These are phyloP conservation scores for Acorus calamus DNA, from an alignment of 106 monocot genomes.

Conservation along the genomic window DNA sequence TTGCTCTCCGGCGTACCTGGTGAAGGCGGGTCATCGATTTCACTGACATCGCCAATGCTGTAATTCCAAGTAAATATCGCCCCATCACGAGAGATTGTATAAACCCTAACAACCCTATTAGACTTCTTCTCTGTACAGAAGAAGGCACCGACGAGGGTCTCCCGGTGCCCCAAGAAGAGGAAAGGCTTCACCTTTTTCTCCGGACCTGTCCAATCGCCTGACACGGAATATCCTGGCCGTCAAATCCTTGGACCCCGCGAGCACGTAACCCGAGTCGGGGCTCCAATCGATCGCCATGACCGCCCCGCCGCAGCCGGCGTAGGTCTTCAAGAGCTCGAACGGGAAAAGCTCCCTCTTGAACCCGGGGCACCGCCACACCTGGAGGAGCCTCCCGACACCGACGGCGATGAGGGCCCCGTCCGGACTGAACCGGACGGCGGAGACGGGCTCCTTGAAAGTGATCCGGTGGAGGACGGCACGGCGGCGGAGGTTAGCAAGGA, in stretches of 20 bases:
- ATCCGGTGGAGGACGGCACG: conserved; percentile 68
- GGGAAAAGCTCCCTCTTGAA: conserved; percentile 84
- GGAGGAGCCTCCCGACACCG: conserved; percentile 60
- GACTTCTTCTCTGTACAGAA: conserved; percentile 57
- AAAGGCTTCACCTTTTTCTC: conserved; percentile 32
- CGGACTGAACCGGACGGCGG: conserved; percentile 58
- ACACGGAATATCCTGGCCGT: conserved; percentile 46
- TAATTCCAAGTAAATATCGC: conserved; percentile 77
- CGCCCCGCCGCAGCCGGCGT: conserved; percentile 33
- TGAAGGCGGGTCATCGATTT: conserved; percentile 25
- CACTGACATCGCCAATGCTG: conserved; percentile 9
- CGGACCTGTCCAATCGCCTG: conserved; percentile 13
- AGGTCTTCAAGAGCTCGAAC: conserved; percentile 57
- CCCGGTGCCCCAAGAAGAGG: conserved; percentile 76
- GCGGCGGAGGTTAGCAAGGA: conserved; percentile 64
- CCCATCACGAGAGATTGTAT: conserved; percentile 66
- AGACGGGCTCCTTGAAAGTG: conserved; percentile 52
- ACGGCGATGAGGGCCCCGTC: conserved; percentile 71
- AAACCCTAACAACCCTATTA: conserved; percentile 29
- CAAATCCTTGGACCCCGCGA: conserved; percentile 84
- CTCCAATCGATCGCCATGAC: conserved; percentile 73
- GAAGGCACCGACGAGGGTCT: conserved; percentile 62
- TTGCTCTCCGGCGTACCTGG: conserved; percentile 35
- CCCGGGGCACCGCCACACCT: conserved; percentile 79
- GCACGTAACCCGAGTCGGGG: conserved; percentile 53